Evolutionary conservation across 2,329 filamentous ascomycete genomes (phyloP), one percentile per base, ranked within the genome.

Genomic region (Coniochaeta ligniaria): DNA sequence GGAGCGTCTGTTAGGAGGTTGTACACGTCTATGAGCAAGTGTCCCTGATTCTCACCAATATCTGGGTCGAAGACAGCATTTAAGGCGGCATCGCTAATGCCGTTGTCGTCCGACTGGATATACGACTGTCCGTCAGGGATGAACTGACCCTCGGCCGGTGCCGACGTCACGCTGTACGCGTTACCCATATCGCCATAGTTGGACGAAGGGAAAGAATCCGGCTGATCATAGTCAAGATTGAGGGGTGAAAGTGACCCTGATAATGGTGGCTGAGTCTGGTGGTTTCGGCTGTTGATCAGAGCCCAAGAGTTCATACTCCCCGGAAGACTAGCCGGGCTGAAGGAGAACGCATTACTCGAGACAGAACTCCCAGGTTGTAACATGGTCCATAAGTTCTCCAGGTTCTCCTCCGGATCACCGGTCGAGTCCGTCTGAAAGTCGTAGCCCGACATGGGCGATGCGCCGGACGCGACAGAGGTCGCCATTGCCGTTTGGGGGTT

Each of bases 221-320:
- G 66, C 47, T 73, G 71, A 35, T 78, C 75, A 63, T 75, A 68
- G 50, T 80, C 75, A 8, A 76, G 64, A 52, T 75, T 71, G 24
- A 79, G 65, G 2, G 79, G 80, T 24, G 80, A 81, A 43, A 77
- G 70, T 2, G 71, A 70, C 6, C 35, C 35, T 4, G 54, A 38
- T 38, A 36, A 57, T n/a, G n/a, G 31, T 4, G 31, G 54, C 33
- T 73, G 73, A 24, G 66, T 63, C 60, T 71, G 68, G 14, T 72
- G 68, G 65, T 68, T 69, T 17, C 69, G 65, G 63, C 76, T 74
- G 31, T 45, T 45, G 55, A 83, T 69, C 50, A 83, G 70, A 14
- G 74, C 75, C 70, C 78, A 84, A 24, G 81, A 81, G 41, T 75
- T 76, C 65, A 84, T 69, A 62, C 81, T 83, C 16, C 77, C 75